Base-by-base conservation (phyloP, 257 asterid genomes). In the Striga asiatica region DNA sequence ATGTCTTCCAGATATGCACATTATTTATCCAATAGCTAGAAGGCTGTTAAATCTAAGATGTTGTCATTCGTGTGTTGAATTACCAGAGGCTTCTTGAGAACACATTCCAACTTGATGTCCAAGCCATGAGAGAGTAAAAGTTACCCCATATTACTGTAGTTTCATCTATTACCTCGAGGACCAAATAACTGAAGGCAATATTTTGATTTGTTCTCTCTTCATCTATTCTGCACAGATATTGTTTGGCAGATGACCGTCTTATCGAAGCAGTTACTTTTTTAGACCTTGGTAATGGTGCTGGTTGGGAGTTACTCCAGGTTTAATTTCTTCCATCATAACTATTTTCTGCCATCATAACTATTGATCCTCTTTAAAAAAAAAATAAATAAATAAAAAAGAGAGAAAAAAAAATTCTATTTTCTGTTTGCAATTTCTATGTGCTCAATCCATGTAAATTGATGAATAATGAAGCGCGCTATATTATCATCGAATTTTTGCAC, bases 231-330 rank as follows among this genome's bases (percentile, higher is more conserved):
- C 22, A 2, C 79, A 88, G 96, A 63, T 88, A 88, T 65, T 84
- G 96, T 70, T 76, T 58, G 41, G 93, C 95, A 34, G 96, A 88
- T 71, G 96, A 88, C 24, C 75, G 88, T 13, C 70, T 83, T 58
- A 32, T 66, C 24, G 95, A 85, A 81, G 89, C 88, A 8, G 95
- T 89, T 60, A 77, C 76, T 25, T 89, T 81, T 69, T 79, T 89
- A 18, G 98, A 89, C 71, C 78, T 77, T 21, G 89, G 84, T 10
- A 54, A 58, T 50, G 82, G 85, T 62, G 89, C 95, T 16, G 98
- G 96, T 10, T 89, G 96, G 98, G 94, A 83, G 75, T 68, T 89
- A 50, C 85, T 86, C 24, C 95, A 86, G 96, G 98, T 89, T 66
- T 59, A 43, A 41, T 29, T 32, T 43, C 22, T 48, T 65, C 10